Conservation (phyloP, 345 rosid genomes). For the Isatis tinctoria region DNA sequence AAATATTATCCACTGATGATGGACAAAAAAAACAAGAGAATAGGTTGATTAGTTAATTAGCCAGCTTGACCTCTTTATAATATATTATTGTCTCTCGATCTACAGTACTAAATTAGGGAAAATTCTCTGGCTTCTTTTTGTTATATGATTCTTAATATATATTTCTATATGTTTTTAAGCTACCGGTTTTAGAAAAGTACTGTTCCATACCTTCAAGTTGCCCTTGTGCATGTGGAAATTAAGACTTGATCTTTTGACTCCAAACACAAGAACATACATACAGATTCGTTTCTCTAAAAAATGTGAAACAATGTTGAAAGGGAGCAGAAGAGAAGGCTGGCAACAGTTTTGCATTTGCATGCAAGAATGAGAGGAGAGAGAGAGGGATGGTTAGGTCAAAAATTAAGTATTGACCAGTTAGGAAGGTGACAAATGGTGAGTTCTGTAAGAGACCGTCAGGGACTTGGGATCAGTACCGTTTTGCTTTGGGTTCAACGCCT, state of each 20-base stretch:
- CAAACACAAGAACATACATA: neutral
- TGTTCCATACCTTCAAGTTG: constrained; percentile 3
- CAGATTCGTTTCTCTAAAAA: neutral
- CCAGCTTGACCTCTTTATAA: constrained; percentile 28
- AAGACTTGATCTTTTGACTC: neutral
- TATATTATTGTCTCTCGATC: constrained; percentile 1
- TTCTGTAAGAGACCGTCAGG: constrained; percentile 15
- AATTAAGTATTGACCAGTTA: constrained; percentile 21
- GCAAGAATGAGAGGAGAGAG: constrained; percentile 13
- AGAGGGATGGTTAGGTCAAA: constrained; percentile 27
- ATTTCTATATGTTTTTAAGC: neutral
- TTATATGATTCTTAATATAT: constrained; percentile 9
- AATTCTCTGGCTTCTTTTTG: constrained; percentile 24
- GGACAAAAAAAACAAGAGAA: neutral
- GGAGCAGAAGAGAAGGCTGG: neutral
- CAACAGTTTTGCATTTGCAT: constrained; percentile 23
- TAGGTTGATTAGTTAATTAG: constrained; percentile 36
- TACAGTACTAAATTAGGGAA: constrained; percentile 9
- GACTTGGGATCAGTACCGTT: constrained; percentile 33
- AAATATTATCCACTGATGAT: neutral
- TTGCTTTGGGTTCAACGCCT: constrained; percentile 34
- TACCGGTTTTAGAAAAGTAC: constrained; percentile 7
- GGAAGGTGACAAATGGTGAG: constrained; percentile 30
- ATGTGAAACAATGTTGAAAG: neutral
- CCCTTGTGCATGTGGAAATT: neutral